phyloP scores from a whole-genome alignment of 2,329 filamentous ascomycete genomes.

The Penicillium sp. region DNA sequence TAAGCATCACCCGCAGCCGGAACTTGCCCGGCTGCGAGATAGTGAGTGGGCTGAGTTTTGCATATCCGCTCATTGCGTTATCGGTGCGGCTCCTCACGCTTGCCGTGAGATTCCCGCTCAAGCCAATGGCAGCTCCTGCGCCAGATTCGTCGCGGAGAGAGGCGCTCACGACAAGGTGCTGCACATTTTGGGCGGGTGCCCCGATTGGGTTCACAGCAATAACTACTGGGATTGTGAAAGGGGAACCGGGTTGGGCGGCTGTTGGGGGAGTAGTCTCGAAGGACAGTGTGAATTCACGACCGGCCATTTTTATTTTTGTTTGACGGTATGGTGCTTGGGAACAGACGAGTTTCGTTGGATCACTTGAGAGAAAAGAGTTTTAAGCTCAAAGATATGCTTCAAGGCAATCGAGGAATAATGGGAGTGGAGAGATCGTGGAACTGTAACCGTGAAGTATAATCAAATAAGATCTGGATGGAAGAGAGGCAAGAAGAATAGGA shows the following conservation, averaged over 20 bases:
- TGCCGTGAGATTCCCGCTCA: slow-evolving; percentile 31
- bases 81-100: slow-evolving; percentile 33
- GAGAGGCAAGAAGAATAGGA: neutral
- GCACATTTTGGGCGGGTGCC: slow-evolving; percentile 19
- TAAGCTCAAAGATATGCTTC: neutral
- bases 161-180: slow-evolving; percentile 30
- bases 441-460: slow-evolving; percentile 8
- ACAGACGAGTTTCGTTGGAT: neutral
- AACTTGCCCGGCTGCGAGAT: slow-evolving; percentile 32
- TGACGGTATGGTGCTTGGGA: neutral
- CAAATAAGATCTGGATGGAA: neutral
- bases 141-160: slow-evolving; percentile 30
- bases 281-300: slow-evolving; percentile 30
- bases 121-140: slow-evolving; percentile 17
- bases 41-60: slow-evolving; percentile 27
- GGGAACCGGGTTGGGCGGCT: slow-evolving; percentile 24
- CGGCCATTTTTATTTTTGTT: slow-evolving; percentile 11
- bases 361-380: neutral
- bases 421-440: neutral
- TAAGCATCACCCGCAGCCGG: slow-evolving; percentile 33
- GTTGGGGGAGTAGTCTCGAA: slow-evolving; percentile 32
- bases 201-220: slow-evolving; percentile 32
- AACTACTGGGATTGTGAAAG: slow-evolving; percentile 34
- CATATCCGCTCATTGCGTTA: slow-evolving; percentile 32
- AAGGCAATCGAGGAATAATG: slow-evolving; percentile 4